Base-by-base conservation (phyloP, 805 yeast species). In the Metschnikowia kofuensis region DNA sequence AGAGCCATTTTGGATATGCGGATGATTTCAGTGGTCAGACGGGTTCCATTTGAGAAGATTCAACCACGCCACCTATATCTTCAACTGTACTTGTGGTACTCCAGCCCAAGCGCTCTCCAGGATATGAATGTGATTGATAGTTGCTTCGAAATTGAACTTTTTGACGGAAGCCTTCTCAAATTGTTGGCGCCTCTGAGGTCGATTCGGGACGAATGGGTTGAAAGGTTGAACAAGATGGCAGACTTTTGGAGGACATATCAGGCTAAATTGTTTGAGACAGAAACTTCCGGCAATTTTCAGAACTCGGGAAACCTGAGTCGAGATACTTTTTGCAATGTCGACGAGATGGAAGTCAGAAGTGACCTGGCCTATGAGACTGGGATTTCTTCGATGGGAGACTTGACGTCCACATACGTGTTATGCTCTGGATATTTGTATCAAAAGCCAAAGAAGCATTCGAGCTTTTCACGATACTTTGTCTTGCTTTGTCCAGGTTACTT, bases 401-500 rank as follows among this genome's bases (percentile, higher is more conserved):
- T 92, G 0, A 72, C 85, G 66, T 75, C 82, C 27, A 78, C 82
- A 13, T 75, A 84, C 10, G 66, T 91, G 2, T 67, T 85, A 21
- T 75, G 75, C 67, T 77, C 82, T 50, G 97, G 97, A 0, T 65
- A 72, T 31, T 62, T 92, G 27, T 90, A 78, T 60, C 82, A 82
- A 54, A 91, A 90, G 58, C 75, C 80, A 3, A 80, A 78, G 49
- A 87, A 83, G 60, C 90, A 85, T 60, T 66, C 88, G 1, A 73
- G 79, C 34, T 92, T 91, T 66, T 68, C 66, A 40, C 79, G 78
- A 50, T 80, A 68, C 56, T 84, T 72, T 63, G 87, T 80, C 8
- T 74, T 88, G 1, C 69, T 89, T 13, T 77, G 87, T 40, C 90
- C 94, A 1, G 91, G 92, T 0, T 80, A 75, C 52, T 55, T 92